Percentiles rank a stretch among this genome's conserved stretches.
Evolutionary conservation across 2,329 filamentous ascomycete species (phyloP).

Genomic region (Pseudogymnoascus sp.): DNA sequence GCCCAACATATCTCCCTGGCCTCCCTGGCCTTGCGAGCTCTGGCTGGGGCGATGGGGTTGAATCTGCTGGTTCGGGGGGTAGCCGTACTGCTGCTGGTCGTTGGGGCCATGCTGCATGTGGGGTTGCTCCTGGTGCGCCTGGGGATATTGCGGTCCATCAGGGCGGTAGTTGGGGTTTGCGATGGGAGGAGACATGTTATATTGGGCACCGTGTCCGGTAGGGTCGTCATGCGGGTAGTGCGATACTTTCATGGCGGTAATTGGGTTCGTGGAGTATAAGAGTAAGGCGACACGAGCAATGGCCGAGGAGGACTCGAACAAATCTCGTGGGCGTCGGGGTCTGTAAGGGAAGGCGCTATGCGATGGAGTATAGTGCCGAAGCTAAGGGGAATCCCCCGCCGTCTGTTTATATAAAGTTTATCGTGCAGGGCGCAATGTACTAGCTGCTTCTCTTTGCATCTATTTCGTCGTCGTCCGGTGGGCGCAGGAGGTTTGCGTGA

Average conservation of each 20-base stretch:
- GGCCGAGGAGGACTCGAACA: neutral
- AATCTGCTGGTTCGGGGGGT: neutral
- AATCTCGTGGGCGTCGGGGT: neutral
- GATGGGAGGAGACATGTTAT: constrained; percentile 1
- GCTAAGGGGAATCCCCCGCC: neutral
- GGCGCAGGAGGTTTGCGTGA: neutral
- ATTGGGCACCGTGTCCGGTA: neutral
- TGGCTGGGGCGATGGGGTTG: neutral
- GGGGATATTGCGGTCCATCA: neutral
- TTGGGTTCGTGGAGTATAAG: neutral
- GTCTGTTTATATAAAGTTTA: neutral
- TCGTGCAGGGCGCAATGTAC: neutral
- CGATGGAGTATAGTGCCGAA: neutral
- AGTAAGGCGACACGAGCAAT: neutral
- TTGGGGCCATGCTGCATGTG: neutral
- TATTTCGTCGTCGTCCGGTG: neutral
- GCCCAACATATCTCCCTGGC: neutral
- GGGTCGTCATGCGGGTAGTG: constrained; percentile 2
- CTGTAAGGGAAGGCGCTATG: neutral
- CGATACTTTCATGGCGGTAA: neutral
- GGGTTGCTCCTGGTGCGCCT: neutral
- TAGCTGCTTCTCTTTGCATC: neutral
- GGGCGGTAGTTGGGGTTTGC: neutral
- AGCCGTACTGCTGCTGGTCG: constrained; percentile 1
- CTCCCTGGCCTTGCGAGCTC: neutral